phyloP scores from a whole-genome alignment of 805 yeast species.

The Nakazawaea ishiwadae region DNA sequence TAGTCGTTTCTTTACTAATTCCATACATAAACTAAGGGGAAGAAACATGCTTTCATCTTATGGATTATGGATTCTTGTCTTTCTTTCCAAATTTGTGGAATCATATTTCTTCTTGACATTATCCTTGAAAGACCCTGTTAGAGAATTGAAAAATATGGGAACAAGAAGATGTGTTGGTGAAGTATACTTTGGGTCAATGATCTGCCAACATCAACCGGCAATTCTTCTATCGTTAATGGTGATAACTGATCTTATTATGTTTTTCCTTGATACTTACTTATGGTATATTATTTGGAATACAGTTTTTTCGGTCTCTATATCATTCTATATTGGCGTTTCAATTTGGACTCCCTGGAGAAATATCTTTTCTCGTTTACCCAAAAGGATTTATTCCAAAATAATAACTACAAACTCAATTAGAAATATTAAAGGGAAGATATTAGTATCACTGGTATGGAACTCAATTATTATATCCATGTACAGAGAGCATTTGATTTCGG shows the following conservation, averaged over 20 bases:
- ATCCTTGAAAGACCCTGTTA: constrained; percentile 66
- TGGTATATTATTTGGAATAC: constrained; percentile 87
- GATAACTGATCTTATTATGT: constrained; percentile 60
- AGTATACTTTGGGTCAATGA: constrained; percentile 39
- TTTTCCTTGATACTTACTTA: constrained; percentile 75
- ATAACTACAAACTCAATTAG: constrained; percentile 37
- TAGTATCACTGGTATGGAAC: constrained; percentile 77
- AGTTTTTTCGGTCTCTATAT: constrained; percentile 62
- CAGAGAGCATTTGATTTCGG: constrained; percentile 69
- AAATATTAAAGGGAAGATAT: constrained; percentile 40
- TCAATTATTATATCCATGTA: constrained; percentile 80
- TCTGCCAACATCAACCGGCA: constrained; percentile 55
- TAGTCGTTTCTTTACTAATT: constrained; percentile 53
- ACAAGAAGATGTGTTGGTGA: constrained; percentile 62
- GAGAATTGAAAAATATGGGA: constrained; percentile 58
- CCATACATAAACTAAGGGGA: constrained; percentile 48
- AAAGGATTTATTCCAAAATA: constrained; percentile 68
- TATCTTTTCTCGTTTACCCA: constrained; percentile 70
- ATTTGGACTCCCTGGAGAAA: constrained; percentile 90
- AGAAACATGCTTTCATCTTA: constrained; percentile 56
- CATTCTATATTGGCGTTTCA: constrained; percentile 72
- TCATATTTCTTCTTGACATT: constrained; percentile 75
- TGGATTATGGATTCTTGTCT: constrained; percentile 66
- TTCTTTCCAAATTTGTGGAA: constrained; percentile 64
- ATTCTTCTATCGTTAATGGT: constrained; percentile 50